Evolutionary conservation across 805 yeast species (phyloP).

Genomic region (Metschnikowia anglica): DNA sequence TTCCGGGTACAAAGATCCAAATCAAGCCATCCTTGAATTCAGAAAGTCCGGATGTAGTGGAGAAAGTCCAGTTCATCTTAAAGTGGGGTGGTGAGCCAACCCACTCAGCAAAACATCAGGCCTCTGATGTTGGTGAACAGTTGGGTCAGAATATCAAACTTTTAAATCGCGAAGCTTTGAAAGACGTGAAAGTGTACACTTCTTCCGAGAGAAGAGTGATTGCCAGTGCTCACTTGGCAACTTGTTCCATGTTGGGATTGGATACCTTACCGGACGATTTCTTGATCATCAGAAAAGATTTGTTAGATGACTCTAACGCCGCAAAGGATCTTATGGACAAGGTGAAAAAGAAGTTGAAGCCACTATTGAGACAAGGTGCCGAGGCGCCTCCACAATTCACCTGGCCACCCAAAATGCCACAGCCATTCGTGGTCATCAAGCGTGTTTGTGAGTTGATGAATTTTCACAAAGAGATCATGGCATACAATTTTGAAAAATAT

Average conservation of each 20-base stretch:
- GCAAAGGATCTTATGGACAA: conserved; percentile 98
- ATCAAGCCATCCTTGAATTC: conserved; percentile 79
- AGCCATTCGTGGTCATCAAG: conserved; percentile 90
- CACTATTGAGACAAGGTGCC: conserved; percentile 89
- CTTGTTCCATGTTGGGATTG: conserved; percentile 69
- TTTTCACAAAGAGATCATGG: conserved; percentile 82
- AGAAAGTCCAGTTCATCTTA: conserved; percentile 90
- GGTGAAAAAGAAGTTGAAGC: conserved; percentile 94
- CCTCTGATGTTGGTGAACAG: conserved; percentile 93
- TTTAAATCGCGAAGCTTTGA: conserved; percentile 78
- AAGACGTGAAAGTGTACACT: conserved; percentile 82
- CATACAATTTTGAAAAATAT: conserved; percentile 66
- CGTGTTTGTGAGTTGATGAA: conserved; percentile 95
- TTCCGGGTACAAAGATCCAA: conserved; percentile 97
- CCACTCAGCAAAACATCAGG: conserved; percentile 93
- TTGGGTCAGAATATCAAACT: conserved; percentile 87
- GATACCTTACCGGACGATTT: conserved; percentile 71
- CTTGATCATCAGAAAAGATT: conserved; percentile 79
- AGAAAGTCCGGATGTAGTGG: conserved; percentile 65
- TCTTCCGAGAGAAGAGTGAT: conserved; percentile 94
- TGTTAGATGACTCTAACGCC: conserved; percentile 94
- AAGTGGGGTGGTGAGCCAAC: conserved; percentile 99
- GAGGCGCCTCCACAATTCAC: conserved; percentile 97
- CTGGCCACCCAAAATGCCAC: conserved; percentile 98
- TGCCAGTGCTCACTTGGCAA: conserved; percentile 86